phyloP scores from a whole-genome alignment of 331 rosid species.

The Malus hybrid region DNA sequence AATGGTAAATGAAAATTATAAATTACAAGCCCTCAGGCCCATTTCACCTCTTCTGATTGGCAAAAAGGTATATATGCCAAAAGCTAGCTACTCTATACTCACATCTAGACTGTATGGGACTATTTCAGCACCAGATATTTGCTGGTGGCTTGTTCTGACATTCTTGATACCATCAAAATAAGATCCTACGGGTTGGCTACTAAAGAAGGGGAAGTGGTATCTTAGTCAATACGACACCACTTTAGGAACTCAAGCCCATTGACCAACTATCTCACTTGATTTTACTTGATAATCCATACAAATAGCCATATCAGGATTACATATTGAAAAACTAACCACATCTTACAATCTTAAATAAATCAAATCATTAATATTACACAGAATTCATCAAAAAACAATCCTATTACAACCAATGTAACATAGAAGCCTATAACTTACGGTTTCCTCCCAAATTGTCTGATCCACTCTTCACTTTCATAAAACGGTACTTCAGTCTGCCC shows the following conservation, averaged over 20 bases:
- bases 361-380: not conserved
- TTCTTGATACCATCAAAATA: not conserved
- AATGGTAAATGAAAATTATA: not conserved
- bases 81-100: not conserved
- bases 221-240: not conserved
- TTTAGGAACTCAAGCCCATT: not conserved
- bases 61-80: not conserved
- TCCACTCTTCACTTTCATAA: slow-evolving; percentile 79
- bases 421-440: slow-evolving; percentile 52
- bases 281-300: not conserved
- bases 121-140: not conserved
- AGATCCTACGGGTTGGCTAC: not conserved
- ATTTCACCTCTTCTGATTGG: not conserved
- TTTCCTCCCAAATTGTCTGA: slow-evolving; percentile 49
- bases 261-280: not conserved
- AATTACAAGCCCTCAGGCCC: not conserved
- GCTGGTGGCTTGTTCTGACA: not conserved
- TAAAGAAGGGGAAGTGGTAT: not conserved
- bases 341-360: not conserved
- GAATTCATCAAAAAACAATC: not conserved
- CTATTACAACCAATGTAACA: not conserved
- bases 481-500: slow-evolving; percentile 58
- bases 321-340: not conserved
- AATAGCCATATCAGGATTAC: not conserved
- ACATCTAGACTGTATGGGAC: not conserved